These are phyloP conservation scores for Entamoeba histolytica DNA, from an alignment of 208 protist species.

Conservation along the genomic window DNA sequence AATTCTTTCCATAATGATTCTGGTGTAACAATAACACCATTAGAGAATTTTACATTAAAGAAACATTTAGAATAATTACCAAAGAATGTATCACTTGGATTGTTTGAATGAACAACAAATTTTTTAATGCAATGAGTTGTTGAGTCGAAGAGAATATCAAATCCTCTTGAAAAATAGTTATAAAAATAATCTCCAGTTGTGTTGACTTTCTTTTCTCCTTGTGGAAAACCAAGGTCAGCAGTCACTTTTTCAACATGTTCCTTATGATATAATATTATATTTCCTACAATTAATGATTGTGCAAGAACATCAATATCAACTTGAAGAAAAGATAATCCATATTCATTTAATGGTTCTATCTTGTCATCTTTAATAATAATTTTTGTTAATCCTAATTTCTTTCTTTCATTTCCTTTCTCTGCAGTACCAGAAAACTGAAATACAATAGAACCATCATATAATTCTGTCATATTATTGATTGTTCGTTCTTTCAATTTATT, in stretches of 20 bases:
- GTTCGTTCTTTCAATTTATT: neutral
- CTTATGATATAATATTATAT: neutral
- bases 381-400: neutral
- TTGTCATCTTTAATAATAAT: neutral
- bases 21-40: neutral
- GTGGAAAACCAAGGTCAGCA: neutral
- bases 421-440: neutral
- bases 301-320: neutral
- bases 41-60: neutral
- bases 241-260: neutral
- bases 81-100: constrained; percentile 48
- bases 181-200: constrained; percentile 47
- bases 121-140: constrained; percentile 43
- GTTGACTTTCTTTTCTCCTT: neutral
- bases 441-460: neutral
- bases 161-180: constrained; percentile 50
- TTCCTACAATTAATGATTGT: neutral
- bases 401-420: neutral
- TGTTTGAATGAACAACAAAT: constrained; percentile 52
- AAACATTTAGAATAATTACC: constrained; percentile 28
- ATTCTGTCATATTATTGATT: neutral
- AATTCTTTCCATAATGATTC: neutral
- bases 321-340: no score
- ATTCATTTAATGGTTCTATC: neutral
- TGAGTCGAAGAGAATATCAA: constrained; percentile 49